Evolutionary conservation across 2,329 filamentous ascomycete genomes (phyloP).

Genomic region (Teratosphaeria zuluensis): DNA sequence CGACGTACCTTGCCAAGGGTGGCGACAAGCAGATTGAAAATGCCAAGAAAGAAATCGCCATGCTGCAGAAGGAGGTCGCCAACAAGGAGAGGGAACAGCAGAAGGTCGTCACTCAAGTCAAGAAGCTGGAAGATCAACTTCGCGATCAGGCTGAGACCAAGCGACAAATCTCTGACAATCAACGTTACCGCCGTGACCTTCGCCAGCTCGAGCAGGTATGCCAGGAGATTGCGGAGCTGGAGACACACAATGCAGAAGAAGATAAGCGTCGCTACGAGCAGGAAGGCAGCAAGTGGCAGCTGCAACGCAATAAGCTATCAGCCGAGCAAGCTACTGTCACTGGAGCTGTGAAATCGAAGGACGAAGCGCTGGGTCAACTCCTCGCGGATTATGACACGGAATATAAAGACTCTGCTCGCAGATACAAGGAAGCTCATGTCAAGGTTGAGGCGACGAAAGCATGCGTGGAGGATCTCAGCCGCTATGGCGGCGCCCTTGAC

Average conservation of each 20-base stretch:
- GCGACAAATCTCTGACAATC: conserved; percentile 79
- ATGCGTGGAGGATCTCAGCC: conserved; percentile 78
- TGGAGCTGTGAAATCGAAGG: conserved; percentile 73
- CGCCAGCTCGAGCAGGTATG: conserved; percentile 58
- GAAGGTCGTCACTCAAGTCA: conserved; percentile 59
- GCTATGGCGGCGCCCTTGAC: conserved; percentile 76
- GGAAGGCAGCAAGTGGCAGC: conserved; percentile 60
- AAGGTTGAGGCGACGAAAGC: conserved; percentile 86
- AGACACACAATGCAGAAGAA: conserved; percentile 68
- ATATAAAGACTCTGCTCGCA: conserved; percentile 69
- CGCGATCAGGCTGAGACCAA: conserved; percentile 73
- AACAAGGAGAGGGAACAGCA: conserved; percentile 58
- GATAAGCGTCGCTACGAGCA: conserved; percentile 66
- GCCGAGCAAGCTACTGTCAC: conserved; percentile 65
- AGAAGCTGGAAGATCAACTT: conserved; percentile 67
- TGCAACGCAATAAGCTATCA: conserved; percentile 56
- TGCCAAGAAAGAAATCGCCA: conserved; percentile 59
- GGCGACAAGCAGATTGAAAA: conserved; percentile 61
- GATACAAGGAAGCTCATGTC: conserved; percentile 82
- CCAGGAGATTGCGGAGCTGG: conserved; percentile 62
- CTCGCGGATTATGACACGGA: conserved; percentile 73
- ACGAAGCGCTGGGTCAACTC: conserved; percentile 66
- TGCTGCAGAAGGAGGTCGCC: conserved; percentile 56
- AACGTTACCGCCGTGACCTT: conserved; percentile 70
- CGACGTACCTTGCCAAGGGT: conserved; percentile 65